phyloP scores from a whole-genome alignment of 768 basidiomycete genomes.

The Amylocystis lapponica region DNA sequence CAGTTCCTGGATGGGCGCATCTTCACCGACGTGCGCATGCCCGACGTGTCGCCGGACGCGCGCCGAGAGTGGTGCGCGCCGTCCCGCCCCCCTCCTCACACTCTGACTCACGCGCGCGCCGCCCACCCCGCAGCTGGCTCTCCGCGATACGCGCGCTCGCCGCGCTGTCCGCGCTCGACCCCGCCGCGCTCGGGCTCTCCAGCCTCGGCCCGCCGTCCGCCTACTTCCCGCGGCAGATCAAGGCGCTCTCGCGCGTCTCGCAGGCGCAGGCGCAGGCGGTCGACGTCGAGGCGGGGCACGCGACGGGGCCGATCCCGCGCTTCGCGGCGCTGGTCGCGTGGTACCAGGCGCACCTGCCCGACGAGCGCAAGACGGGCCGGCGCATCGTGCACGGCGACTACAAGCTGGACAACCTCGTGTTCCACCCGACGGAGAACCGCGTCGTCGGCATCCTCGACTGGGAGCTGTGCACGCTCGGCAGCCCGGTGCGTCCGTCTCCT shows the following conservation, averaged over 20 bases:
- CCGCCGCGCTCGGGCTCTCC: constrained; percentile 58
- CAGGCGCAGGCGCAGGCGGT: constrained; percentile 64
- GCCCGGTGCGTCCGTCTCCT: constrained; percentile 65
- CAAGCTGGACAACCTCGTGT: constrained; percentile 96
- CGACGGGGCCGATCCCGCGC: constrained; percentile 66
- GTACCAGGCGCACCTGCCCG: constrained; percentile 71
- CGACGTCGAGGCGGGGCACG: constrained; percentile 57
- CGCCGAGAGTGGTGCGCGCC: constrained; percentile 62
- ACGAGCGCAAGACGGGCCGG: constrained; percentile 66
- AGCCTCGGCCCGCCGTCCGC: constrained; percentile 67
- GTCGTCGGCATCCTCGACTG: constrained; percentile 97
- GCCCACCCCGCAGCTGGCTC: constrained; percentile 68
- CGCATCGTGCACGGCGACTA: constrained; percentile 98
- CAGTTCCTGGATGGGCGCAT: constrained; percentile 92
- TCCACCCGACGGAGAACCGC: constrained; percentile 85
- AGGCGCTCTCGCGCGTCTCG: constrained; percentile 78
- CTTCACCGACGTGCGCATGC: constrained; percentile 81
- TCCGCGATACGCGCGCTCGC: constrained; percentile 69
- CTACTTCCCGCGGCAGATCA: constrained; percentile 94
- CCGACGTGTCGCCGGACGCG: constrained; percentile 55
- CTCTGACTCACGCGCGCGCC: background rate
- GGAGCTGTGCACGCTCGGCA: constrained; percentile 95
- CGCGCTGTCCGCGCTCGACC: constrained; percentile 58
- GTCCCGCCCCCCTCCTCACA: background rate
- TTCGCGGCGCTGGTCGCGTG: constrained; percentile 69